Evolutionary conservation across 441 rosid genomes (phyloP), one percentile per base, ranked within the genome.

Genomic region (Breynia disticha): DNA sequence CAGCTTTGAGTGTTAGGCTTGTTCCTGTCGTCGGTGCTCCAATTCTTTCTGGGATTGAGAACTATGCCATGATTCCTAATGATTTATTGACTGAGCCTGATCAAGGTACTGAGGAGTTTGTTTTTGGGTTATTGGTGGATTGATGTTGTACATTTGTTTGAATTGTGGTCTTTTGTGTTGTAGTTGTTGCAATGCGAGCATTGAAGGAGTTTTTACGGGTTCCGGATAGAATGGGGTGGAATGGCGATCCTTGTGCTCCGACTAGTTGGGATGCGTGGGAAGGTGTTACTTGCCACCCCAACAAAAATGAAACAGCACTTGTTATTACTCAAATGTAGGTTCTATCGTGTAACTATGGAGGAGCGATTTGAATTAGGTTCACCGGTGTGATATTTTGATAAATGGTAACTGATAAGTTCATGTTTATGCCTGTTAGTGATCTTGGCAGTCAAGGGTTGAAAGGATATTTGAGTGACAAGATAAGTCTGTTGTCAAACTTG

Each of bases 241-340:
- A 83, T 68, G 99, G 99, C 54, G 97, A 93, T 77, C 99, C 99
- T 15, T 93, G 99, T 72, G 95, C 99, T 64, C 99, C 99, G 52
- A 84, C 96, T 16, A 79, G 56, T 49, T 93, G 99, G 99, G 90
- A 89, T 71, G 95, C 97, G 68, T 93, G 99, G 99, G 99, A 93
- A 67, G 99, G 99, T 55, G n/a, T n/a, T n/a, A n/a, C n/a, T 16
- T 93, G 99, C 64, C 86, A 69, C 32, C 69, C 83, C 50, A 76
- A 76, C 78, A 68, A 79, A 65, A 61, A 75, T 55, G 84, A 74
- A 67, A 76, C 78, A 65, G 80, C 81, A 16, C 94, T 93, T 58
- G 81, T 87, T 37, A 83, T 93, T 41, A 81, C 83, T 61, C 93
- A 89, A 69, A 83, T 93, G 97, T 93, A 75, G 81, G 87, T 5